phyloP scores from a whole-genome alignment of 2,329 filamentous ascomycete genomes.

The Bipolaris cookei region DNA sequence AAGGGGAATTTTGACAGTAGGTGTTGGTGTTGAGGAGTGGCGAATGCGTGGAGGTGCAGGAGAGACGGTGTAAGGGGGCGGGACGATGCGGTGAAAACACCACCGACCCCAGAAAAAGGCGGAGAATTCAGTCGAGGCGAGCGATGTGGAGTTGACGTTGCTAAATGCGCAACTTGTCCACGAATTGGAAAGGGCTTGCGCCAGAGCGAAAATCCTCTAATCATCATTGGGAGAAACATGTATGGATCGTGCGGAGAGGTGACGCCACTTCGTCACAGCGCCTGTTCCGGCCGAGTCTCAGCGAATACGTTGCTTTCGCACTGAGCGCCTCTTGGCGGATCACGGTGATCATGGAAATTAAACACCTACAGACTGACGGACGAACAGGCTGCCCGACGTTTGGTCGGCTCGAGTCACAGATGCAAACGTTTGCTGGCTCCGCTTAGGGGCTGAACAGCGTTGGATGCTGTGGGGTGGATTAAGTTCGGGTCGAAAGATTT shows the following conservation, averaged over 20 bases:
- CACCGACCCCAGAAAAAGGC: constrained; percentile 29
- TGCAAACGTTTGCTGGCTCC: background rate
- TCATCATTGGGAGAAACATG: constrained; percentile 22
- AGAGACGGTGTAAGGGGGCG: background rate
- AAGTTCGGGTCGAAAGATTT: background rate
- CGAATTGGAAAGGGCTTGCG: constrained; percentile 18
- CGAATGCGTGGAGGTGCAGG: constrained; percentile 8
- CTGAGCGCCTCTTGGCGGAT: constrained; percentile 9
- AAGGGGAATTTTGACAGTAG: constrained; percentile 1
- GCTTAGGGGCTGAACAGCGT: background rate
- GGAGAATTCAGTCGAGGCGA: constrained; percentile 26
- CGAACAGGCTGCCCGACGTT: background rate
- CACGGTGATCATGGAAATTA: background rate
- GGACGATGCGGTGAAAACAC: constrained; percentile 28
- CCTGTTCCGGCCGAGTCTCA: constrained; percentile 14
- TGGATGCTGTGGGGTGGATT: background rate
- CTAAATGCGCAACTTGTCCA: constrained; percentile 18
- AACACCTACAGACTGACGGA: background rate
- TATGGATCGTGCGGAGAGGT: constrained; percentile 25
- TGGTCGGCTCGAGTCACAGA: constrained; percentile 9
- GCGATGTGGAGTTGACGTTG: constrained; percentile 28
- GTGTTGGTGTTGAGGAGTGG: background rate
- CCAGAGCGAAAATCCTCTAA: constrained; percentile 18
- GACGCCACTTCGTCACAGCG: constrained; percentile 25
- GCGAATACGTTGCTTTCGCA: constrained; percentile 9